Conservation (phyloP, 2,329 filamentous ascomycete species). For the Talaromyces sp. region DNA sequence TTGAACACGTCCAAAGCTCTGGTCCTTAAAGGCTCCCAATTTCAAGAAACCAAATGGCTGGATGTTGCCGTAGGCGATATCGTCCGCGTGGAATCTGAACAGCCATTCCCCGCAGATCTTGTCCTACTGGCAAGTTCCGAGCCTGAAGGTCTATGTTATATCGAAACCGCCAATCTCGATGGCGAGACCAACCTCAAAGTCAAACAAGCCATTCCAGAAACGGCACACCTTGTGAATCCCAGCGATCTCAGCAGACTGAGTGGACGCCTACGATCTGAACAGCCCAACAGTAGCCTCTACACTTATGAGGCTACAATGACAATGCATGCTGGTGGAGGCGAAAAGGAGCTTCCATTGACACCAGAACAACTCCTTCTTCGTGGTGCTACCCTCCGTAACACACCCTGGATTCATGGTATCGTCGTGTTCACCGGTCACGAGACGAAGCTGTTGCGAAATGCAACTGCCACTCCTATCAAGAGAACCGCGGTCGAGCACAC, state of each 20-base stretch:
- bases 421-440: constrained; percentile 98
- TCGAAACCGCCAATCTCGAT: constrained; percentile 96
- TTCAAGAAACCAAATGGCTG: constrained; percentile 88
- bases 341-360: constrained; percentile 85
- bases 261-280: constrained; percentile 86
- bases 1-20: constrained; percentile 85
- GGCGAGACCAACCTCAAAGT: constrained; percentile 99
- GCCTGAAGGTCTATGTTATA: constrained; percentile 95
- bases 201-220: constrained; percentile 95
- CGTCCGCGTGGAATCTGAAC: constrained; percentile 87
- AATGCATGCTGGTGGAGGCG: constrained; percentile 82
- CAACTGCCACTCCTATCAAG: constrained; percentile 95
- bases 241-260: constrained; percentile 81
- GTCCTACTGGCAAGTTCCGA: constrained; percentile 92
- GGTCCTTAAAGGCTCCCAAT: constrained; percentile 78
- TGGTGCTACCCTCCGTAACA: constrained; percentile 92
- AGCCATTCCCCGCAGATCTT: constrained; percentile 90
- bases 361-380: constrained; percentile 91
- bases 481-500: constrained; percentile 92
- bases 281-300: constrained; percentile 97
- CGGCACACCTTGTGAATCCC: constrained; percentile 79
- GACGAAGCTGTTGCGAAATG: constrained; percentile 98
- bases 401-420: constrained; percentile 92
- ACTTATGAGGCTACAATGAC: constrained; percentile 97
- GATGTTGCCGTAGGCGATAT: constrained; percentile 92